Conservation (phyloP, 108 stramenopile genomes). For the Skeletonema costatum region DNA sequence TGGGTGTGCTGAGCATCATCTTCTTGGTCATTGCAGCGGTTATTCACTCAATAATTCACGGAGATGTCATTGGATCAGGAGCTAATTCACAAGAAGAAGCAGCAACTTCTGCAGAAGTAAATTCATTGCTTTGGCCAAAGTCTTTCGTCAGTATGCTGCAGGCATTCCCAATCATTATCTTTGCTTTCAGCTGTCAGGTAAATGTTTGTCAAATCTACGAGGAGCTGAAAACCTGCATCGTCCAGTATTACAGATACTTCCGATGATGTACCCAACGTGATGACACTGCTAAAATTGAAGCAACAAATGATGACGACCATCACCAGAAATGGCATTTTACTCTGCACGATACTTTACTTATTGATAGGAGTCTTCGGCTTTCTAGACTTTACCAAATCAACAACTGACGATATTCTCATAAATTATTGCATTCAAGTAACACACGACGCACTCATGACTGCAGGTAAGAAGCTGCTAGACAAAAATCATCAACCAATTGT, state of each 20-base stretch:
- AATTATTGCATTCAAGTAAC: conserved; percentile 54
- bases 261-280: background rate
- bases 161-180: conserved; percentile 84
- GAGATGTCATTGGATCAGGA: conserved; percentile 2
- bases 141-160: conserved; percentile 48
- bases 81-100: background rate
- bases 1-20: conserved; percentile 72
- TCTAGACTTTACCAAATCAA: conserved; percentile 60
- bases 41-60: conserved; percentile 57
- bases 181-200: conserved; percentile 87
- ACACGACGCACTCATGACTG: conserved; percentile 56
- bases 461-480: background rate
- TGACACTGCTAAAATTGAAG: conserved; percentile 1
- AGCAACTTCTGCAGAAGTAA: background rate
- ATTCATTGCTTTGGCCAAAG: conserved; percentile 52
- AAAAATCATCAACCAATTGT: background rate
- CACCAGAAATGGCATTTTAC: conserved; percentile 31
- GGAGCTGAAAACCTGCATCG: conserved; percentile 46
- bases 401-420: conserved; percentile 67
- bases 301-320: conserved; percentile 18
- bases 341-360: conserved; percentile 54
- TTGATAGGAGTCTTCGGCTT: conserved; percentile 56
- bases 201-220: conserved; percentile 80
- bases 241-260: background rate
- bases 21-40: conserved; percentile 70